phyloP scores from a whole-genome alignment of 371 early-diverging fungal genomes.

The Basidiobolus meristosporus region DNA sequence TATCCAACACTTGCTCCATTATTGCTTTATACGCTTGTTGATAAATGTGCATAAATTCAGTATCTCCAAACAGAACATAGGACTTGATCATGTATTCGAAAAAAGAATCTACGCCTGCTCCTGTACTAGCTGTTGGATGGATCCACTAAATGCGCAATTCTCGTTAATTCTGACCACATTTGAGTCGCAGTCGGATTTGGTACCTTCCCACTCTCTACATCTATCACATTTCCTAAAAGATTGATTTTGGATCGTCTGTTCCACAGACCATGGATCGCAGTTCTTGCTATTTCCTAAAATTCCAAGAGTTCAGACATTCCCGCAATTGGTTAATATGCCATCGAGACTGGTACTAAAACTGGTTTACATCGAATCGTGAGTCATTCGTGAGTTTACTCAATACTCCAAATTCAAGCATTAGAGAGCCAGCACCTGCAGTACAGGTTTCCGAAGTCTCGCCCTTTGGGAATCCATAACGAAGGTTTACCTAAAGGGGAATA shows the following conservation, averaged over 20 bases:
- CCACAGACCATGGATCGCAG: constrained; percentile 62
- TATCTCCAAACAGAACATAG: constrained; percentile 70
- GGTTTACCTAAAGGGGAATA: constrained; percentile 31
- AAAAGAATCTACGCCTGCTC: constrained; percentile 86
- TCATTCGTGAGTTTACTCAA: constrained; percentile 72
- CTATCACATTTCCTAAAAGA: constrained; percentile 71
- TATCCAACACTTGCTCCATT: constrained; percentile 35
- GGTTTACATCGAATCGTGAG: constrained; percentile 50
- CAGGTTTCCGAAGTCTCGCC: constrained; percentile 66
- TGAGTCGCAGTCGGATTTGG: neutral
- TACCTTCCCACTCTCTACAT: constrained; percentile 34
- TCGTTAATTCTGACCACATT: neutral
- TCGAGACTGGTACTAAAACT: neutral
- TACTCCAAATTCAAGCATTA: constrained; percentile 88
- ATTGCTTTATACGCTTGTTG: constrained; percentile 59
- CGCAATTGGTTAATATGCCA: neutral
- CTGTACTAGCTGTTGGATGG: constrained; percentile 49
- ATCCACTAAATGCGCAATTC: constrained; percentile 21
- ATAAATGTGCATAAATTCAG: constrained; percentile 54
- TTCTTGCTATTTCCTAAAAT: constrained; percentile 35
- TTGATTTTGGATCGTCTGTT: constrained; percentile 40
- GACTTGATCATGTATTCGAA: constrained; percentile 87
- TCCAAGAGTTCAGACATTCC: neutral
- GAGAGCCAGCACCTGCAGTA: constrained; percentile 80
- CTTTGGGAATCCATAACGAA: constrained; percentile 44